Evolutionary conservation across 2,329 filamentous ascomycete genomes (phyloP).

Genomic region (Trichoderma sp.): DNA sequence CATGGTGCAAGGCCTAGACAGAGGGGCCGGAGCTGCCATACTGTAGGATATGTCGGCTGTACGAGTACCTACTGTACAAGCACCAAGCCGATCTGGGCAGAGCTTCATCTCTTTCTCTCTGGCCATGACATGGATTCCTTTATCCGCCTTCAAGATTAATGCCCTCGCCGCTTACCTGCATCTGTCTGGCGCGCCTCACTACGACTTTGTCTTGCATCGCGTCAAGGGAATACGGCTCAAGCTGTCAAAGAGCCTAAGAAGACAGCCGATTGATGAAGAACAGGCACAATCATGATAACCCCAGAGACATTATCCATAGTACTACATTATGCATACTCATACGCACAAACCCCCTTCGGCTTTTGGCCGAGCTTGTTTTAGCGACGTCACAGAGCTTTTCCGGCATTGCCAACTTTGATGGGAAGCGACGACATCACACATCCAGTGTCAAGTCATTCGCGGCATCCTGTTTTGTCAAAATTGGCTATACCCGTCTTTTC

Average conservation of each 20-base stretch:
- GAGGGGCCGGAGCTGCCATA: neutral
- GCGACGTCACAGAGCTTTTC: conserved; percentile 16
- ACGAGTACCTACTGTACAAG: neutral
- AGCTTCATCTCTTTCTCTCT: neutral
- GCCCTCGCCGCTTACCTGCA: neutral
- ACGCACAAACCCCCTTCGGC: conserved; percentile 12
- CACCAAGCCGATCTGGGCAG: conserved; percentile 12
- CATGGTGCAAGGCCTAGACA: conserved; percentile 1
- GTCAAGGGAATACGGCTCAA: neutral
- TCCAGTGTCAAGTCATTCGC: neutral
- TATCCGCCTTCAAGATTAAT: neutral
- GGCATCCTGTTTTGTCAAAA: neutral
- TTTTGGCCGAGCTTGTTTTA: conserved; percentile 19
- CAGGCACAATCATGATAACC: neutral
- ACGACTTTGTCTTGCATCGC: neutral
- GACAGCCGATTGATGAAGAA: neutral
- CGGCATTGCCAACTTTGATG: neutral
- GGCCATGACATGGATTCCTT: neutral
- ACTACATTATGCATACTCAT: neutral
- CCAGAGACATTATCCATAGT: neutral
- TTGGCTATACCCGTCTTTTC: neutral
- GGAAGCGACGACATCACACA: neutral
- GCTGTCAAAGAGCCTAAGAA: neutral
- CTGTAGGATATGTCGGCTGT: neutral
- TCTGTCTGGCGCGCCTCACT: neutral